Conservation (phyloP, 1,284 basidiomycete species). For the Cutaneotrichosporon sp. region DNA sequence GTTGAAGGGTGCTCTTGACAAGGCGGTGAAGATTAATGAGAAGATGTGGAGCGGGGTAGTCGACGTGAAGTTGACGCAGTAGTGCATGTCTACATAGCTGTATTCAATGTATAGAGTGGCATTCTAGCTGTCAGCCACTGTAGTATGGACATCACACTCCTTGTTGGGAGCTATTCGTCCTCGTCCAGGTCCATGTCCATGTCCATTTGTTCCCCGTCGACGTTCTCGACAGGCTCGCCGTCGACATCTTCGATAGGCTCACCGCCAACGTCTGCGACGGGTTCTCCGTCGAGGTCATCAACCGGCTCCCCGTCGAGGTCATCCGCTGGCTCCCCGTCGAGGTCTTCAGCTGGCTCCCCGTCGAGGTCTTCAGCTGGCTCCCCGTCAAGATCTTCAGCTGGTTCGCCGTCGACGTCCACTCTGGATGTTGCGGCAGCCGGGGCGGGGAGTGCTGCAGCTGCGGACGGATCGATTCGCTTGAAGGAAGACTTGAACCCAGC, state of each 20-base stretch:
- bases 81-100: conserved; percentile 1
- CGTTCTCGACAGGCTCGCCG: conserved; percentile 22
- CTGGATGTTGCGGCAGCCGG: background rate
- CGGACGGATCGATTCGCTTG: conserved; percentile 40
- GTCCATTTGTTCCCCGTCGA: conserved; percentile 24
- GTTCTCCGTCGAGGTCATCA: background rate
- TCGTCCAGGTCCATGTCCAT: background rate
- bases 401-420: background rate
- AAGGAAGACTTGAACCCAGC: conserved; percentile 60
- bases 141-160: background rate
- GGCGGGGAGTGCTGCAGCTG: background rate
- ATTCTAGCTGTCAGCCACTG: background rate
- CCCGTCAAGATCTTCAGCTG: conserved; percentile 1
- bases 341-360: conserved; percentile 45
- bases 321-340: conserved; percentile 43
- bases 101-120: background rate
- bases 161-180: no score
- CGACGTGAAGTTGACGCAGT: conserved; percentile 34
- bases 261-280: conserved; percentile 5
- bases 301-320: conserved; percentile 60
- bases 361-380: conserved; percentile 52
- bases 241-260: conserved; percentile 13
- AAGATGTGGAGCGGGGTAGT: conserved; percentile 80
- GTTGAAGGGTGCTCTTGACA: conserved; percentile 68
- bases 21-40: conserved; percentile 82